These are phyloP conservation scores for Ophiocordyceps camponoti-leonardi DNA, from an alignment of 2,329 filamentous ascomycete genomes.

Conservation along the genomic window DNA sequence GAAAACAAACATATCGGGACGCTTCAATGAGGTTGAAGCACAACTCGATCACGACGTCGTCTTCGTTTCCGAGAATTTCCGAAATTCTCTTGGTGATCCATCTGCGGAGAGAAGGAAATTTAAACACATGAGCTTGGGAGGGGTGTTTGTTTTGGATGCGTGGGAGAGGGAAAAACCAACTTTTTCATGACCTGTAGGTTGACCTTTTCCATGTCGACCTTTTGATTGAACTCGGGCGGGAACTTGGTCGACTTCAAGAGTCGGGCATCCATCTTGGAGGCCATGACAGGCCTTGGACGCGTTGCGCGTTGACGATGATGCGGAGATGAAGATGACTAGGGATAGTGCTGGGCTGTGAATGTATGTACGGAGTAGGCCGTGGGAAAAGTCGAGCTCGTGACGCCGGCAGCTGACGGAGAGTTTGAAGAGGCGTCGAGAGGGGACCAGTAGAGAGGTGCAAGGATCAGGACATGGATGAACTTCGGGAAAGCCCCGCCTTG, in stretches of 20 bases:
- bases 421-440: no score
- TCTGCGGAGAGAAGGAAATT: conserved; percentile 31
- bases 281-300: conserved; percentile 36
- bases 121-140: conserved; percentile 4
- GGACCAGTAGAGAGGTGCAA: background rate
- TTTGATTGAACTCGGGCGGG: conserved; percentile 79
- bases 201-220: conserved; percentile 95
- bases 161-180: conserved; percentile 26
- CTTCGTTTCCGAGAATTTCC: conserved; percentile 77
- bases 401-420: conserved; percentile 8
- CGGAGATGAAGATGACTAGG: background rate
- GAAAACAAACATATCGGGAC: conserved; percentile 43
- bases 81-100: conserved; percentile 88
- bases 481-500: no score
- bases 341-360: background rate
- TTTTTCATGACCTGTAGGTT: conserved; percentile 97
- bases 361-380: background rate
- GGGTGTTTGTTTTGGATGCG: no score
- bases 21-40: conserved; percentile 56
- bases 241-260: conserved; percentile 85
- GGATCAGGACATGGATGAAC: background rate
- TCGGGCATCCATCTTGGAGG: conserved; percentile 74
- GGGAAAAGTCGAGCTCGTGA: conserved; percentile 9
- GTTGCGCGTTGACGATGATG: background rate
- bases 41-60: conserved; percentile 89